Evolutionary conservation across 352 stramenopile genomes (phyloP), one percentile per base, ranked within the genome.

Genomic region (Globisporangium barbulae): DNA sequence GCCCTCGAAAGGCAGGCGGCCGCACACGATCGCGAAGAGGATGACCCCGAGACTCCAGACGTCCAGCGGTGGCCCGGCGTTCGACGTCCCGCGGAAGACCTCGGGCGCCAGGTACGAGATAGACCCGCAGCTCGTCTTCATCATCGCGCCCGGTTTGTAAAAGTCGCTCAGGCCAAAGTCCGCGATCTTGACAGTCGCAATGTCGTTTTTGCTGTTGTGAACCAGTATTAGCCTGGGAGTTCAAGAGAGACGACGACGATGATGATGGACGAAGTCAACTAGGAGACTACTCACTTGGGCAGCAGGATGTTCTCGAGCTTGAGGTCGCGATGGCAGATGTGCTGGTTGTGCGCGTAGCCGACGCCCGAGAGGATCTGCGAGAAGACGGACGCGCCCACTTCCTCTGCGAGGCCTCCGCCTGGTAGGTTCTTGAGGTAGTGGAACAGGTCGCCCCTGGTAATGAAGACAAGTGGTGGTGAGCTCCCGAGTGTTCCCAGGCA

Each of bases 31-130:
- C 13, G 86, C 86, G 68, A 94, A 96, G 21, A 96, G 63, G 59
- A 97, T 96, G 22, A 97, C 81, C 55, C 89, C 89, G 42, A 96
- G 69, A 75, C 86, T 94, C 91, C 91, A 98, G 15, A 97, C 83
- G 73, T 97, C 91, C 21, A 98, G 78, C 28, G 91, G 91, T 8
- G 89, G 89, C 0, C 87, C 85, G 15, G 81, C 84, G 54, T 91
- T 93, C 5, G 82, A 91, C 53, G 83, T 91, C n/a, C 81, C 84
- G 56, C 78, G 77, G 68, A 92, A 95, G n/a, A 94, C 85, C 65
- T 96, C 88, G 2, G 88, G 88, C 0, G 88, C 87, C 30, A 96
- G 66, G 64, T 95, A 96, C 52, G 83, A 94, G 53, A 96, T 89
- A 21, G 85, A 93, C 8, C 89, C 87, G 58, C 89, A 96, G 30